These are phyloP conservation scores for Eutrema heterophyllum DNA, from an alignment of 345 rosid species.

Conservation along the genomic window DNA sequence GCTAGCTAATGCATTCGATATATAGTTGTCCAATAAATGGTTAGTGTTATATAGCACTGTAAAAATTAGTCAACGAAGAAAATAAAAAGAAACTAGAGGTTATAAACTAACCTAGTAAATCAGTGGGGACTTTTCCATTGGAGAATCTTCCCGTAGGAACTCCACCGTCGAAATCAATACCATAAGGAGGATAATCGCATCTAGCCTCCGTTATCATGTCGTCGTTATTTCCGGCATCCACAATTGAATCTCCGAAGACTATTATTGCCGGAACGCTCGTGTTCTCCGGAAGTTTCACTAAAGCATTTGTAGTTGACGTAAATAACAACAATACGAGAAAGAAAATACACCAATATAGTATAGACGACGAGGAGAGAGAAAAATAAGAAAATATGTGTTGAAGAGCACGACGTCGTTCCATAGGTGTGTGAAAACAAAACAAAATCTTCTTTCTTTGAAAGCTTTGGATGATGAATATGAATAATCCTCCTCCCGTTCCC, in stretches of 20 bases:
- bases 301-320: conserved; percentile 16
- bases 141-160: conserved; percentile 73
- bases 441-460: not conserved
- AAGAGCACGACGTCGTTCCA: conserved; percentile 11
- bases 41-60: not conserved
- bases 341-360: not conserved
- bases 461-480: not conserved
- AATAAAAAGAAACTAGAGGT: not conserved
- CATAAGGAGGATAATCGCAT: conserved; percentile 70
- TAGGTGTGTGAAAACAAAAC: not conserved
- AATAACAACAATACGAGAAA: not conserved
- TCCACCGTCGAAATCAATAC: conserved; percentile 51
- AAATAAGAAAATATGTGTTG: not conserved
- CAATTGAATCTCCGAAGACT: conserved; percentile 82
- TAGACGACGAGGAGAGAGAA: not conserved
- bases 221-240: conserved; percentile 83
- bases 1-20: not conserved
- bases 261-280: conserved; percentile 47
- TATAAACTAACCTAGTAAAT: conserved; percentile 46
- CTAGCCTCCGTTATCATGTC: conserved; percentile 40
- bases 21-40: not conserved
- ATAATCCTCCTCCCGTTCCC: not conserved
- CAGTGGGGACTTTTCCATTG: conserved; percentile 72
- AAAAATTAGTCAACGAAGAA: not conserved
- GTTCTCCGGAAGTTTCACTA: conserved; percentile 30